Base-by-base conservation (phyloP, 345 rosid genomes). In the Citrus medica region DNA sequence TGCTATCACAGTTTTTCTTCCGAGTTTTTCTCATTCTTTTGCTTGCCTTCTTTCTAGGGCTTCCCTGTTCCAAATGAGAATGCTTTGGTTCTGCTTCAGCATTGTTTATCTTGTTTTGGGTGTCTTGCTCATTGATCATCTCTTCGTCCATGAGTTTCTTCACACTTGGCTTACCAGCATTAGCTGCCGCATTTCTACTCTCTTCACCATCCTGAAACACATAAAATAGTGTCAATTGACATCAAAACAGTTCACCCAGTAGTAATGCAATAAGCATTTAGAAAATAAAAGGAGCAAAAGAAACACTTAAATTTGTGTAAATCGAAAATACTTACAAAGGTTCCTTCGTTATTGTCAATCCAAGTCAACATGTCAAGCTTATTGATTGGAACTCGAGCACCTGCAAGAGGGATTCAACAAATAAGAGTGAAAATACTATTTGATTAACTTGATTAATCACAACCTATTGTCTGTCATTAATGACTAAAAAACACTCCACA, bases 81-180 rank as follows among this genome's bases (percentile, higher is more conserved):
- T 71, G 72, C 61, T 86, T 83, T 66, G 81, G 77, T 82, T 84
- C 87, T 40, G 79, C 86, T 86, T 85, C 87, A 74, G 77, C 79
- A 81, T 76, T 81, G 22, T 67, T 82, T 67, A 48, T 82, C 80
- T 90, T 88, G 67, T 79, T 82, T 82, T 83, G 86, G 21, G 68
- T 17, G 62, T 60, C 84, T 71, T 83, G 83, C 82, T 91, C 93
- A 24, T 71, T 74, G 51, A 86, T 83, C 90, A 94, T 90, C 83
- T 94, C 99, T 83, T 94, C 93, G 79, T 95, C 99, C 27, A 97
- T 92, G 79, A 94, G 99, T 79, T 84, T 90, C 90, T 94, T 94
- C 82, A 97, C 93, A 80, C 97, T 93, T 74, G 96, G 92, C 83
- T 87, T 90, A 51, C 83, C 75, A 69, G 82, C 66, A 72, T 74